phyloP scores from a whole-genome alignment of 23 red algal species.

The Gracilariopsis chorda region DNA sequence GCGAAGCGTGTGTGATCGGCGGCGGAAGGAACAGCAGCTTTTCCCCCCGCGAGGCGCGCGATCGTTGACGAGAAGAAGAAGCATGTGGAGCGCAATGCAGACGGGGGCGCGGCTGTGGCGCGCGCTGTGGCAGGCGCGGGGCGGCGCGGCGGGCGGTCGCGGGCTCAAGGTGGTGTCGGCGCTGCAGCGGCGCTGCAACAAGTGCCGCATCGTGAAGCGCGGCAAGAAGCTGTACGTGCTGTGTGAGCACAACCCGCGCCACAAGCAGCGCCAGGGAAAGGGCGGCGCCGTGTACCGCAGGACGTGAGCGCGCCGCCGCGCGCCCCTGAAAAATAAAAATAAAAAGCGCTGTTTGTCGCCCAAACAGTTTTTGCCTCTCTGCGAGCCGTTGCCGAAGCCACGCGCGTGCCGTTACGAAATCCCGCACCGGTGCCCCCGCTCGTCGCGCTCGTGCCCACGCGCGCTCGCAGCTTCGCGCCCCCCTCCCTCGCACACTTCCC shows the following conservation, averaged over 20 bases:
- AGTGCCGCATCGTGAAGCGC: constrained; percentile 73
- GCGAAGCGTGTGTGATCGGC: too few species aligned
- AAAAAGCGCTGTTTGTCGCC: not conserved
- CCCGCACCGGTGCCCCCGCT: not conserved
- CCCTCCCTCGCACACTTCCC: not conserved
- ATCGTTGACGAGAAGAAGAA: too few species aligned
- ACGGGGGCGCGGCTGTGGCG: not conserved
- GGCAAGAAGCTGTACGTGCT: constrained; percentile 93
- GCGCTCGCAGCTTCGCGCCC: not conserved
- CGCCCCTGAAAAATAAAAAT: not conserved
- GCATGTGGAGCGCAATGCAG: too few species aligned
- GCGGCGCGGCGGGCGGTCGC: not conserved
- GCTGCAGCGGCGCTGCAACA: constrained; percentile 62
- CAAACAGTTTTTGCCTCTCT: too few species aligned
- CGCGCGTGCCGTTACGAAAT: not conserved
- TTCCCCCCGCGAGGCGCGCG: too few species aligned
- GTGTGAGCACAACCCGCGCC: constrained; percentile 85
- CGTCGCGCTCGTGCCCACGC: not conserved
- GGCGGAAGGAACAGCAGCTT: too few species aligned
- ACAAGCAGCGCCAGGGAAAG: constrained; percentile 94
- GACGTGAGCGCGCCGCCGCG: not conserved
- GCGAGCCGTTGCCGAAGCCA: not conserved
- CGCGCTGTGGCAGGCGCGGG: not conserved
- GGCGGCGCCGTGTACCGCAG: constrained; percentile 36
- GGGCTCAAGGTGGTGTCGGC: constrained; percentile 83